Percentiles rank a stretch among this genome's conserved stretches.
Conservation (phyloP, 306 rosid species). For the Nissolia schottii region DNA sequence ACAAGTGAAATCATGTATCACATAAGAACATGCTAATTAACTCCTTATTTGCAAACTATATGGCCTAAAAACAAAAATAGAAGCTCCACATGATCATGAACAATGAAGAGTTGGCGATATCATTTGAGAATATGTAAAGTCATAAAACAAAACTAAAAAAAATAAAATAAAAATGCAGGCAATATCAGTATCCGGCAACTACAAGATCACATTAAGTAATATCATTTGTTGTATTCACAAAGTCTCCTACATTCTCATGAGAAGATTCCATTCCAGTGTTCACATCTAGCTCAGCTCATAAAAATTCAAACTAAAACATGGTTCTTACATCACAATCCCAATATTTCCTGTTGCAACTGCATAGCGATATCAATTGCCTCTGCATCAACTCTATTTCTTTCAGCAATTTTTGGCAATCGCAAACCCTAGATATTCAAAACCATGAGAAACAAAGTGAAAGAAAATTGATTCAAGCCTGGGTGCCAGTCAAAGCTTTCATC, state of each 20-base stretch:
- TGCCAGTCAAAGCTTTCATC: constrained; percentile 90
- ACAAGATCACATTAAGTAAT: background rate
- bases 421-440: too few species aligned
- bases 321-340: too few species aligned
- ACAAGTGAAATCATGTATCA: background rate
- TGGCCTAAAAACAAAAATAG: too few species aligned
- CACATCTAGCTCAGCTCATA: background rate
- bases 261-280: background rate
- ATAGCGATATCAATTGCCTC: too few species aligned
- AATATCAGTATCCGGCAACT: background rate
- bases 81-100: too few species aligned
- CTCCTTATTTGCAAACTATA: too few species aligned
- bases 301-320: too few species aligned
- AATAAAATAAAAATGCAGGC: too few species aligned
- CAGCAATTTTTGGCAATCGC: too few species aligned
- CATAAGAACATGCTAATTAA: background rate
- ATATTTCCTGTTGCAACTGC: too few species aligned
- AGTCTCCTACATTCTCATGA: too few species aligned
- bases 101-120: background rate
- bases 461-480: constrained; percentile 65
- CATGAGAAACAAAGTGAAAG: background rate
- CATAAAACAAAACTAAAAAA: background rate
- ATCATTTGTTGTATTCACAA: background rate
- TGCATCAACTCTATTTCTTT: too few species aligned
- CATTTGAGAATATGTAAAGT: background rate